These are phyloP conservation scores for bread wheat (Triticum aestivum) DNA, from an alignment of 176 grass and related monocot genomes.

Conservation along the genomic window IWGSC_CS_RefSeq_v2.1 NC_057804.1:187906043-187906542, in stretches of 20 bases:
- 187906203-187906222: constrained; percentile 27
- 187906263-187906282: constrained; percentile 37
- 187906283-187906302: constrained; percentile 69
- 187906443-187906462: not conserved
- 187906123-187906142: not conserved
- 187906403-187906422: constrained; percentile 33
- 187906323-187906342: constrained; percentile 56
- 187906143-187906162: not conserved
- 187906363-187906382: not conserved
- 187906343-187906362: not conserved
- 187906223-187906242: not conserved
- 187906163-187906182: constrained; percentile 20
- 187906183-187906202: constrained; percentile 1
- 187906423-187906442: constrained; percentile 39
- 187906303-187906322: constrained; percentile 42
- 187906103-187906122: not conserved
- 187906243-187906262: constrained; percentile 20
- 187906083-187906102: not conserved
- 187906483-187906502: not conserved
- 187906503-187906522: constrained; percentile 11
- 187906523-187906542: constrained; percentile 80
- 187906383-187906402: not conserved
- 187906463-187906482: not conserved
- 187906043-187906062: constrained; percentile 12
- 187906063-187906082: constrained; percentile 1